Evolutionary conservation across 805 yeast species (phyloP), one percentile per base, ranked within the genome.

Genomic region (Candida sphagnicola): DNA sequence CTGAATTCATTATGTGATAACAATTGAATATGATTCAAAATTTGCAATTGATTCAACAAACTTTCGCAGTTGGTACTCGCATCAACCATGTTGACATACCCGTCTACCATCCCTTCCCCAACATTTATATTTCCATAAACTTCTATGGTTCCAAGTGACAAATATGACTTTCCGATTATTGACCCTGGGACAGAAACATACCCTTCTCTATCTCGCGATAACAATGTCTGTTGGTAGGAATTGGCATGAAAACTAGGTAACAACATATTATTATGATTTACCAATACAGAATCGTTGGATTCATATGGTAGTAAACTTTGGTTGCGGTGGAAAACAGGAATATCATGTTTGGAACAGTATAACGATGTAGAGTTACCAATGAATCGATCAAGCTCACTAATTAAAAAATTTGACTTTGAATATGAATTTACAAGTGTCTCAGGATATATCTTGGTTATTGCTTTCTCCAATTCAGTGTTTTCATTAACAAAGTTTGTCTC

Each of bases 1-100:
- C 32, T 14, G n/a, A 16, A 36, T 5, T 19, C 28, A 14, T 14
- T 28, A 12, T 12, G 16, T 4, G 34, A 13, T 21, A 18, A n/a
- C 8, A 23, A 29, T 23, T 37, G 39, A 17, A 39, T 34, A 28
- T 57, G 16, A 31, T 50, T 49, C 40, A 70, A 38, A 0, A 71
- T 39, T 43, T 71, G 77, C 37, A 65, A 53, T 47, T 68, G 70
- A 48, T 67, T 62, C 26, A 62, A 24, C 37, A 62, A 43, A 13
- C 54, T 48, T 42, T 55, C 62, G 45, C 55, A 48, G 15, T 50
- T 45, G 10, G 44, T 42, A 13, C 56, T 40, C 2, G 58, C 57
- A 23, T 54, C 47, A 8, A 47, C 35, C 12, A 67, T 41, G 8
- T 54, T 45, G 11, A 57, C 64, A 37, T 42, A 52, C 6, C 72